Percentiles rank a stretch among this genome's conserved stretches.
Conservation (phyloP, 805 yeast genomes). For the Yarrowia sp. region DNA sequence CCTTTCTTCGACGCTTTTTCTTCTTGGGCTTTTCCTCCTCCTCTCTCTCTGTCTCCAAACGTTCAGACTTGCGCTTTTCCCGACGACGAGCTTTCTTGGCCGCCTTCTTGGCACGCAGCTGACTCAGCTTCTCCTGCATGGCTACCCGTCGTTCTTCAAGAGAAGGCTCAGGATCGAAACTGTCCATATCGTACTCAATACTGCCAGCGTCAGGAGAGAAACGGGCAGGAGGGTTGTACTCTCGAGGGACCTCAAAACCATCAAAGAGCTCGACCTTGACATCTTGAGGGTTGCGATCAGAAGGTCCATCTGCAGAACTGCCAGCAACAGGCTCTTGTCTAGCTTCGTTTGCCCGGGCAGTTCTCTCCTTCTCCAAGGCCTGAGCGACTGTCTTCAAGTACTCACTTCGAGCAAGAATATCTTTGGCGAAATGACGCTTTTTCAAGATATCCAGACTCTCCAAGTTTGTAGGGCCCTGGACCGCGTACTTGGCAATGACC, state of each 20-base stretch:
- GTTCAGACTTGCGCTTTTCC: too few species aligned
- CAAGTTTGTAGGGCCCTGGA: not conserved
- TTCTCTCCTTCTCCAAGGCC: not conserved
- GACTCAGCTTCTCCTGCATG: not conserved
- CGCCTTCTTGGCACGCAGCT: not conserved
- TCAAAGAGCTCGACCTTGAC: not conserved
- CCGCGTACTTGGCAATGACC: not conserved
- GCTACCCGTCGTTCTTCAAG: not conserved
- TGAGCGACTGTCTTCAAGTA: not conserved
- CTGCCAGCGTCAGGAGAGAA: not conserved
- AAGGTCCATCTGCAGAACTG: not conserved
- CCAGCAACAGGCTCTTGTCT: not conserved
- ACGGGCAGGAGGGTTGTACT: not conserved
- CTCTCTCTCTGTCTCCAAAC: not conserved
- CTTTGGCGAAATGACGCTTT: not conserved
- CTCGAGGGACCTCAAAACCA: not conserved
- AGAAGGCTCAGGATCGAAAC: not conserved
- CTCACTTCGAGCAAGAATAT: not conserved
- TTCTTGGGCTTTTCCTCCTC: not conserved
- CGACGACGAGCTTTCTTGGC: not conserved
- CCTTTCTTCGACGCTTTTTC: not conserved
- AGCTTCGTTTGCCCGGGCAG: not conserved
- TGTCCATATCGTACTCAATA: not conserved
- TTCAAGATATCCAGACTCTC: not conserved
- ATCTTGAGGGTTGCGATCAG: not conserved